phyloP scores from a whole-genome alignment of 371 early-diverging fungal genomes.

The Batrachochytrium dendrobatidis region DNA sequence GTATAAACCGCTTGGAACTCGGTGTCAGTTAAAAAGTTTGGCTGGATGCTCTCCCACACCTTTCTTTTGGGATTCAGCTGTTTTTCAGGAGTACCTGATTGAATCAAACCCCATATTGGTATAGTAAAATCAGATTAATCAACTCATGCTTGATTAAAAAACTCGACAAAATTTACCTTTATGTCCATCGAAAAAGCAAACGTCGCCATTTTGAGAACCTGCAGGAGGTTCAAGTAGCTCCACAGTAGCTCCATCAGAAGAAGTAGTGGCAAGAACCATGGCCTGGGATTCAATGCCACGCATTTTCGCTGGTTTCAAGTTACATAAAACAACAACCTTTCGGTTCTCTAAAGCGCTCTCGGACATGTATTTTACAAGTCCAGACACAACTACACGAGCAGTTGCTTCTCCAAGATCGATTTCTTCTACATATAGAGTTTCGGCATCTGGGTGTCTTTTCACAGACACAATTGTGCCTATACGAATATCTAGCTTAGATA shows the following conservation, averaged over 20 bases:
- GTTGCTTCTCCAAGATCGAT: slow-evolving; percentile 81
- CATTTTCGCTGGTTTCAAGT: slow-evolving; percentile 90
- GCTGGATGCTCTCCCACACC: slow-evolving; percentile 91
- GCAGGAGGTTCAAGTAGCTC: slow-evolving; percentile 84
- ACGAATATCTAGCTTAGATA: slow-evolving; percentile 23
- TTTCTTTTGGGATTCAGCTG: slow-evolving; percentile 91
- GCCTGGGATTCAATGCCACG: slow-evolving; percentile 87
- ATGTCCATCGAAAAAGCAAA: slow-evolving; percentile 74
- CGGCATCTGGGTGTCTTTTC: slow-evolving; percentile 84
- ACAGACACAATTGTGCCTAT: slow-evolving; percentile 77
- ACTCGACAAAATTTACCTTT: slow-evolving; percentile 38
- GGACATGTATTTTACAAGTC: slow-evolving; percentile 82
- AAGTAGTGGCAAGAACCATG: slow-evolving; percentile 84
- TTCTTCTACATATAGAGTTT: slow-evolving; percentile 85
- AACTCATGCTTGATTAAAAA: slow-evolving; percentile 2
- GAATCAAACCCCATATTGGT: not conserved
- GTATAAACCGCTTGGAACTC: slow-evolving; percentile 46
- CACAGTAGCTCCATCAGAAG: slow-evolving; percentile 61
- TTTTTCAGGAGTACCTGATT: slow-evolving; percentile 57
- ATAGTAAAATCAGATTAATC: not conserved
- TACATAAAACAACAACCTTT: slow-evolving; percentile 61
- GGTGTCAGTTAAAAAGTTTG: slow-evolving; percentile 72
- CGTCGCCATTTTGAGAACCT: slow-evolving; percentile 77
- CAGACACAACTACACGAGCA: slow-evolving; percentile 83
- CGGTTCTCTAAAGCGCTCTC: slow-evolving; percentile 72